Base-by-base conservation (phyloP, 2,329 filamentous ascomycete species). In the Colletotrichum sp. region DNA sequence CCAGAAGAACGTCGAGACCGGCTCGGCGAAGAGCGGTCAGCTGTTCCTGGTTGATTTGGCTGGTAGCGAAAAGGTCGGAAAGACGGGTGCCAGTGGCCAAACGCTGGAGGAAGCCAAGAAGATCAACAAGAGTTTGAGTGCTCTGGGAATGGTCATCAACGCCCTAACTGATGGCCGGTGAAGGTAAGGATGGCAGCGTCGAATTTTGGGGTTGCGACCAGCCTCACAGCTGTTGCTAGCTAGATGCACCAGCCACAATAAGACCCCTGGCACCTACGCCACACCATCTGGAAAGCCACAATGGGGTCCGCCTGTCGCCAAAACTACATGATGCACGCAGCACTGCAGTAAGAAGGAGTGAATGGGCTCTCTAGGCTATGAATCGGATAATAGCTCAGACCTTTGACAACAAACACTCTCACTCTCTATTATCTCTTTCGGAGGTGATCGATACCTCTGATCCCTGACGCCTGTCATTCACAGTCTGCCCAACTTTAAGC, bases 101-200 rank as follows among this genome's bases (percentile, higher is more conserved):
- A 98, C 96, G 6, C 89, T 99, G 58, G 97, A 98, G 85, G 97
- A 99, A 85, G 97, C 97, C 76, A 98, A 98, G 90, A 99, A 99
- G 90, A 99, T 99, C 91, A 99, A 99, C 91, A 98, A 98, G 91
- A 98, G 96, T 90, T 91, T 99, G 88, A 98, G 96, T 87, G 96
- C 97, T 71, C 90, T 99, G 76, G 97, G 97, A 81, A 98, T 98
- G 96, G 97, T 98, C 87, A 99, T 99, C 90, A 98, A 98, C 86
- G 93, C 96, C 70, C 88, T 99, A 22, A 22, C n/a, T n/a, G n/a
- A n/a, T n/a, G n/a, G n/a, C n/a, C n/a, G 22, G 22, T 28, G 48
- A 60, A 16, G 34, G 70, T 62, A 52, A 27, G 39, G 15, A 52
- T 62, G 32, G 34, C 56, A 64, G 64, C 43, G 58, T 74, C 74